These are phyloP conservation scores for Fragilaria crotonensis DNA, from an alignment of 108 stramenopile genomes.

Conservation along the genomic window DNA sequence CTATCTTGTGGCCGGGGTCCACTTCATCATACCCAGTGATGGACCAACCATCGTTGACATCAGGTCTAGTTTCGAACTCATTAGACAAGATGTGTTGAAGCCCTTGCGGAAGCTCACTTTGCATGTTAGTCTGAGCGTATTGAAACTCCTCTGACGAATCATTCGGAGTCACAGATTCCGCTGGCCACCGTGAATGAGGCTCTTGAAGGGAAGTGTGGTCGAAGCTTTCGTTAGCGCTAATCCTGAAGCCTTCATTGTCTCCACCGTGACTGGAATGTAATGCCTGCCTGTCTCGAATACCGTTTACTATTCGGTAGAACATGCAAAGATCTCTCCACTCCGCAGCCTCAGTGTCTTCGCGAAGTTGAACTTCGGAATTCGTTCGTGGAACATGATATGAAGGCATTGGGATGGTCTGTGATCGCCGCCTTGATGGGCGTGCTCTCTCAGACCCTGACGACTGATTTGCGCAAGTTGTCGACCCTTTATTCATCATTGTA, in stretches of 20 bases:
- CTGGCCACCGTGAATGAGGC: too few relatives aligned
- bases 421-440: not conserved
- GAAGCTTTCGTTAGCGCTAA: too few relatives aligned
- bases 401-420: not conserved
- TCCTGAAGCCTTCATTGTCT: too few relatives aligned
- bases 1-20: not conserved
- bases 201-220: too few relatives aligned
- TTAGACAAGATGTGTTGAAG: not conserved
- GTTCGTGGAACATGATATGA: constrained; percentile 25
- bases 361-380: constrained; percentile 30
- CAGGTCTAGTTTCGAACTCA: not conserved
- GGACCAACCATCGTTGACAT: not conserved
- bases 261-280: not conserved
- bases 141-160: not conserved
- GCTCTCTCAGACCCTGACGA: not conserved
- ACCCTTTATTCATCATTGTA: not conserved
- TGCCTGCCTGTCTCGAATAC: constrained; percentile 13
- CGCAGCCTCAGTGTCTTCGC: constrained; percentile 27
- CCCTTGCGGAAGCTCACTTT: not conserved
- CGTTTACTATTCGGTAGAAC: constrained; percentile 43
- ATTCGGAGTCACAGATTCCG: not conserved
- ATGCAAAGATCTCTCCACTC: constrained; percentile 36
- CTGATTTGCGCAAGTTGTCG: too few relatives aligned
- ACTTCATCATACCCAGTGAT: constrained; percentile 1
- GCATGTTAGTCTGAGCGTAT: not conserved